A percentile compares a stretch with the other conserved stretches of the same genome.
Evolutionary conservation across 148 eudicot genomes (phyloP).

Genomic region (Pharnaceum exiguum): DNA sequence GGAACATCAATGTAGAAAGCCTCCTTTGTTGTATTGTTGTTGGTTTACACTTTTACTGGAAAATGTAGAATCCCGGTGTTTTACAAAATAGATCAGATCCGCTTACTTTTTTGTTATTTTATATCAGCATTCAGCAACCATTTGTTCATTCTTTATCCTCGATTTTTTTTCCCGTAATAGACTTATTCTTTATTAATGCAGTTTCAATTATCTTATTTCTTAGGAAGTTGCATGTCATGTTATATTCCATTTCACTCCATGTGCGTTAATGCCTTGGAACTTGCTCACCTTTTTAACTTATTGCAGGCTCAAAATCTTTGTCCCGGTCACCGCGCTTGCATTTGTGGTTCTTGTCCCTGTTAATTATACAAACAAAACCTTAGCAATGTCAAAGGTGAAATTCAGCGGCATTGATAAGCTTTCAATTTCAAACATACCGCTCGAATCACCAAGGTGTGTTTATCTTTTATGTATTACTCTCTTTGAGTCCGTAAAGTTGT

Average conservation of each 20-base stretch:
- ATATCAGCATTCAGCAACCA: too few species aligned
- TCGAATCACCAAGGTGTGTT: slow-evolving; percentile 55
- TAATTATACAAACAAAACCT: slow-evolving; percentile 67
- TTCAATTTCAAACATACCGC: slow-evolving; percentile 78
- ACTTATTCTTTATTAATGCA: too few species aligned
- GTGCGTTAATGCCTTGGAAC: background rate
- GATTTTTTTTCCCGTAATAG: too few species aligned
- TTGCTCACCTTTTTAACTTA: background rate
- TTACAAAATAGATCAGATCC: too few species aligned
- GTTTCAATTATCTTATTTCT: too few species aligned
- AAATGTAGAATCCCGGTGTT: too few species aligned
- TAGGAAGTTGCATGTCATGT: background rate
- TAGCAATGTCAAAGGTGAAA: slow-evolving; percentile 29
- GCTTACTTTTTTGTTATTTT: too few species aligned
- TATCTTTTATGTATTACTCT: background rate
- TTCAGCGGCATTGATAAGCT: slow-evolving; percentile 76
- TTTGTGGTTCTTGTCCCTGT: slow-evolving; percentile 67
- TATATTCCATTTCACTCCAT: background rate
- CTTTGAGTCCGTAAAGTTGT: background rate
- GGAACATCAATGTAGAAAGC: too few species aligned
- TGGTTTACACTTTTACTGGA: too few species aligned
- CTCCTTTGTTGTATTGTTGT: too few species aligned
- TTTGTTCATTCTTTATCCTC: too few species aligned
- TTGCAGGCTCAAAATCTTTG: slow-evolving; percentile 90
- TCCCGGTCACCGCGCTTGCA: slow-evolving; percentile 63